Evolutionary conservation across 2,329 filamentous ascomycete genomes (phyloP).

Genomic region (Diaporthe destruens): DNA sequence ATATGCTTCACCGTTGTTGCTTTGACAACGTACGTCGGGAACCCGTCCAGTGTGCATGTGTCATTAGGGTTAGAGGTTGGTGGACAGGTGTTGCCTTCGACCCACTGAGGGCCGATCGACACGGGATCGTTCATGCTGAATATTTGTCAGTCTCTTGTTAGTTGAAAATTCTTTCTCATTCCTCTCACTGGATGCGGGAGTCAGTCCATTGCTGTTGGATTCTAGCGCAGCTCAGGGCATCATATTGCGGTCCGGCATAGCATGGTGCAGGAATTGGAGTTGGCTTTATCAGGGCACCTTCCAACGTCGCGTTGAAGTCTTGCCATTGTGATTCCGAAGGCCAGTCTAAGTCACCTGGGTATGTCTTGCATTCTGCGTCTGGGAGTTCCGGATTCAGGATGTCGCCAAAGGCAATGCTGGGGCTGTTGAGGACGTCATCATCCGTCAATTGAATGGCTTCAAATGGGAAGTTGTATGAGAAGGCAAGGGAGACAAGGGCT

Average conservation of each 20-base stretch:
- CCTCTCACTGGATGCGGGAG: conserved; percentile 47
- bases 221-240: conserved; percentile 49
- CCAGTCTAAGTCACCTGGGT: conserved; percentile 49
- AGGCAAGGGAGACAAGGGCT: not conserved
- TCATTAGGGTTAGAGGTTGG: conserved; percentile 45
- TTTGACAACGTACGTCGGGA: conserved; percentile 54
- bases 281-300: conserved; percentile 51
- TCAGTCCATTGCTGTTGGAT: conserved; percentile 48
- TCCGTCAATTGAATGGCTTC: conserved; percentile 19
- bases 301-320: conserved; percentile 48
- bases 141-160: not conserved
- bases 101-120: conserved; percentile 49
- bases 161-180: not conserved
- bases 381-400: not conserved
- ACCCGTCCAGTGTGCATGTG: conserved; percentile 52
- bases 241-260: conserved; percentile 47
- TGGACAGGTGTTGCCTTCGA: conserved; percentile 51
- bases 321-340: conserved; percentile 49
- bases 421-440: conserved; percentile 12
- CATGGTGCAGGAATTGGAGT: conserved; percentile 50
- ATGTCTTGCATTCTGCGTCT: conserved; percentile 46
- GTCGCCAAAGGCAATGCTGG: conserved; percentile 25
- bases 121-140: conserved; percentile 49
- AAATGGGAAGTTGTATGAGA: conserved; percentile 17
- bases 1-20: conserved; percentile 52